Evolutionary conservation across 148 eudicot genomes (phyloP), one percentile per base, ranked within the genome.

Genomic region (Chenopodium suecicum): DNA sequence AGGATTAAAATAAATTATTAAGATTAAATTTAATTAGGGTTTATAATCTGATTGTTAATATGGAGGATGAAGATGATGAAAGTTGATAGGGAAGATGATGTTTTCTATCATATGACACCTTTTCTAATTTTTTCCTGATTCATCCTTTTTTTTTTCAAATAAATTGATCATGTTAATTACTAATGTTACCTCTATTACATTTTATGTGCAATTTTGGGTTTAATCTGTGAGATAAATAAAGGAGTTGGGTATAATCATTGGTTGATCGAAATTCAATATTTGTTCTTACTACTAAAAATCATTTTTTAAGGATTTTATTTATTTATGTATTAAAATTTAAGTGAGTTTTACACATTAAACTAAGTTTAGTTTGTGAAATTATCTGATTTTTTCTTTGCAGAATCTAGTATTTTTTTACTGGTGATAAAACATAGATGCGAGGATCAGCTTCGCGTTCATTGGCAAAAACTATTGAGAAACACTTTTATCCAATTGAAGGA

Each of bases 101-200:
- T 46, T 71, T 9, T 41, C 60, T 58, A 23, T 80, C 80, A 70
- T 29, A 22, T 84, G 86, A 83, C 73, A 9, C 60, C 10, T 50
- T 29, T 48, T 50, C 70, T 83, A 83, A 64, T 78, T 83, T 78
- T 80, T 78, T 83, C 47, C 81, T 83, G 85, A 83, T 83, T 78
- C 85, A 60, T 73, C 82, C 68, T 44, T 4, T n/a, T 12, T 0
- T 6, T 23, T 62, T 62, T 25, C 34, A 20, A 8, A 7, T 10
- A 13, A 48, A 48, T 48, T 48, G 54, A 50, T 50, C 16, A 0
- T 50, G 4, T 48, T 48, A 0, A 9, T 50, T 50, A 17, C 54
- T 25, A 41, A 27, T 4, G 37, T 34, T 34, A 34, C 37, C 37
- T 34, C 3, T 3, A 34, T 34, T 3, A 34, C 37, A 34, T 2